Evolutionary conservation across 2,329 filamentous ascomycete genomes (phyloP).

Genomic region (Hyphodiscus sp.): DNA sequence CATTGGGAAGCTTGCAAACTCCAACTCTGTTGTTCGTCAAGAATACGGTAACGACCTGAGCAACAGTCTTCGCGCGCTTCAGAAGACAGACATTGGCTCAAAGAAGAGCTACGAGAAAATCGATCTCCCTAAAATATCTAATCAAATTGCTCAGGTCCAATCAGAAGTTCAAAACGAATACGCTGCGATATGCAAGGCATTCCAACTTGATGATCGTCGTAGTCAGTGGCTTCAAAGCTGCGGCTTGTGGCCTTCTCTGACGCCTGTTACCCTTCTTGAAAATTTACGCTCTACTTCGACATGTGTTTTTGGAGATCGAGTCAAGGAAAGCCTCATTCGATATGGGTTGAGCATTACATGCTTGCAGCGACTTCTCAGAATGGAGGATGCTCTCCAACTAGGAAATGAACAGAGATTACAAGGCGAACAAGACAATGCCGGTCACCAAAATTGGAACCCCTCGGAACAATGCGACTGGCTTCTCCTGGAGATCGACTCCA

Average conservation of each 20-base stretch:
- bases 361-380: conserved; percentile 38
- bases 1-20: conserved; percentile 26
- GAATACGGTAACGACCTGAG: conserved; percentile 34
- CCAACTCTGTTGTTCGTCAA: conserved; percentile 30
- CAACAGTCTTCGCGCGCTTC: conserved; percentile 31
- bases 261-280: conserved; percentile 35
- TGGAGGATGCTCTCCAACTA: conserved; percentile 33
- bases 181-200: conserved; percentile 3
- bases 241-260: conserved; percentile 37
- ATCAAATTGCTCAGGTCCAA: conserved; percentile 2
- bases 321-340: conserved; percentile 33
- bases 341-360: conserved; percentile 36
- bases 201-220: conserved; percentile 2
- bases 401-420: conserved; percentile 27
- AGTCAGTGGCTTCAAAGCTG: conserved; percentile 34
- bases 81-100: background rate
- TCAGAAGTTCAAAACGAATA: background rate
- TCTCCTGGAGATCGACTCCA: conserved; percentile 58
- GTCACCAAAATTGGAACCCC: conserved; percentile 33
- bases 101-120: background rate
- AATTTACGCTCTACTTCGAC: conserved; percentile 33
- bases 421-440: conserved; percentile 34
- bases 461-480: conserved; percentile 53
- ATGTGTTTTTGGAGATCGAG: conserved; percentile 26
- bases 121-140: background rate